Base-by-base conservation (phyloP, 1,284 basidiomycete species). In the Sporisorium sorghi region DNA sequence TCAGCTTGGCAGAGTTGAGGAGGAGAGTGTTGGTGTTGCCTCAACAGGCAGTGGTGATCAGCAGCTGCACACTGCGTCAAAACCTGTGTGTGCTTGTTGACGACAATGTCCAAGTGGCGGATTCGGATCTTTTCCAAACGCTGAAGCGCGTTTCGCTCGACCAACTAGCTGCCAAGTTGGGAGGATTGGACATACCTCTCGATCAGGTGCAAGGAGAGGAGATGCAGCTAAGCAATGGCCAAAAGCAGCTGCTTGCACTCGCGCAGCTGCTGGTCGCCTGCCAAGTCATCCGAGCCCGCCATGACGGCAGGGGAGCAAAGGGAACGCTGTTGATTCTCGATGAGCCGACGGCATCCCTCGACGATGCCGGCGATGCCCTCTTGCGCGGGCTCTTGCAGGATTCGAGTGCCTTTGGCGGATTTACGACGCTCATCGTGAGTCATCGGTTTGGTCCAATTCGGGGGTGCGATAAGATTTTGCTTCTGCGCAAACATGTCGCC, bases 141-240 rank as follows among this genome's bases (percentile, higher is more conserved):
- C 42, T 43, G 19, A 43, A 43, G 21, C 42, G 42, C 42, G 42
- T 43, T 19, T 43, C 42, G 42, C 23, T 43, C 19, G 42, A 43
- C 42, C 9, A 23, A n/a, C 42, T 43, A 19, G 42, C 42, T 23
- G 2, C 23, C 42, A 43, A 43, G 7, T 19, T 43, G 17, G 30
- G 46, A 26, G 46, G 46, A 15, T 48, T 48, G 46, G 46, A 48
- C 19, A 19, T 11, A 32, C 28, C 46, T 48, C 28, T 48, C 2
- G 46, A 48, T 14, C 46, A 48, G 17, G 46, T 19, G 19, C 28
- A 48, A 17, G 23, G 19, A 2, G 42, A 19, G 19, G 42, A 43
- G 42, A 43, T 23, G 19, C 42, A 48, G 19, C 46, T 48, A 3
- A 48, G 46, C 46, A 48, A 48, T n/a, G 46, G 46, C 15, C 46